Conservation (phyloP, 1,139 yeast genomes). For the Kodamaea derodonti region DNA sequence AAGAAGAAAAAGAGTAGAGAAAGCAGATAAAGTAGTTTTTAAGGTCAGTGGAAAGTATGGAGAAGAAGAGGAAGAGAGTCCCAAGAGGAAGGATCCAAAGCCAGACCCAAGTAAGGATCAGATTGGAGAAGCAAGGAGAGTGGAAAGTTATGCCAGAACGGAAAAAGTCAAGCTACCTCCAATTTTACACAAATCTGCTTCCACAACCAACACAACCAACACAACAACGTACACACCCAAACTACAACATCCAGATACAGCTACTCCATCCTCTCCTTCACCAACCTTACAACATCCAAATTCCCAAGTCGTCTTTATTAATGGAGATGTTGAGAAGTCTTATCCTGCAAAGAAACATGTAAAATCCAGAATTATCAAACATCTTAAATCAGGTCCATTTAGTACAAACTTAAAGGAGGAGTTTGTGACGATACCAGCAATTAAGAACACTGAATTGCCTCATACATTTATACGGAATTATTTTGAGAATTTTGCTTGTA, state of each 20-base stretch:
- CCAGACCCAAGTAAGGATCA: neutral
- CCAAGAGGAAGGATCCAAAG: neutral
- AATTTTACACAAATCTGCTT: neutral
- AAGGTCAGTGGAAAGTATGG: neutral
- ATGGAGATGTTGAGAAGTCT: neutral
- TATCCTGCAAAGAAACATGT: neutral
- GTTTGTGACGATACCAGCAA: conserved; percentile 32
- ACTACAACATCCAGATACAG: neutral
- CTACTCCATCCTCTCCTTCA: neutral
- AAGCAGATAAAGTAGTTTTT: neutral
- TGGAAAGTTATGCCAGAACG: neutral
- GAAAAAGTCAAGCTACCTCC: neutral
- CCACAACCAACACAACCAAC: neutral
- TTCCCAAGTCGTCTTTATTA: neutral
- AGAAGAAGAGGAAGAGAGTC: neutral
- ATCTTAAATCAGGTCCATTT: neutral
- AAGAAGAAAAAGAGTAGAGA: conserved; percentile 15
- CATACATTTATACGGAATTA: conserved; percentile 28
- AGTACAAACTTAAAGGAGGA: conserved; percentile 14
- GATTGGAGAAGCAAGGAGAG: neutral
- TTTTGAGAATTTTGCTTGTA: conserved; percentile 35
- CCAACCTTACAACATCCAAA: neutral
- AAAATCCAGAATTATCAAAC: neutral
- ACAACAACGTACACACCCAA: neutral
- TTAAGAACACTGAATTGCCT: conserved; percentile 24